phyloP scores from a whole-genome alignment of 495 filamentous ascomycete species.

The Hypoxylon trugodes region DNA sequence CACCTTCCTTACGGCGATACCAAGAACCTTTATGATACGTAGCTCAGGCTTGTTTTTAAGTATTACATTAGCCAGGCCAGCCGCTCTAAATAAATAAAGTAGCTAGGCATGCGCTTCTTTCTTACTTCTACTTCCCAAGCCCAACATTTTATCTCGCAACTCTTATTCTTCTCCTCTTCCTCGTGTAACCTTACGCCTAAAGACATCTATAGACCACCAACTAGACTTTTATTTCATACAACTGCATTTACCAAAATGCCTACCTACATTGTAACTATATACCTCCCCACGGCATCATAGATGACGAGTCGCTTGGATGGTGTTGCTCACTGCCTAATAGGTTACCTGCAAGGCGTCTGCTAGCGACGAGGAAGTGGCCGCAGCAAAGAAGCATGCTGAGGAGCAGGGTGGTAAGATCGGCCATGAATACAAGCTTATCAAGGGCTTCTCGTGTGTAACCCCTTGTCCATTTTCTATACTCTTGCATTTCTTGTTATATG shows the following conservation, averaged over 20 bases:
- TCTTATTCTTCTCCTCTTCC: neutral
- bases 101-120: conserved; percentile 26
- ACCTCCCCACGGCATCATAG: conserved; percentile 3
- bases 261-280: conserved; percentile 70
- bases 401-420: conserved; percentile 81
- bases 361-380: conserved; percentile 66
- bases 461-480: neutral
- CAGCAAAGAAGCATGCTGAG: conserved; percentile 75
- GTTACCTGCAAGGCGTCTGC: conserved; percentile 79
- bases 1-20: conserved; percentile 18
- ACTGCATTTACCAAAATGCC: conserved; percentile 64
- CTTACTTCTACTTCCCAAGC: neutral
- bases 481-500: conserved; percentile 1
- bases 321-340: conserved; percentile 53
- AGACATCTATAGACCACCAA: conserved; percentile 13
- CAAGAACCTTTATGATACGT: conserved; percentile 16
- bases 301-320: conserved; percentile 10
- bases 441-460: conserved; percentile 82
- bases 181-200: conserved; percentile 9
- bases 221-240: conserved; percentile 28
- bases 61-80: conserved; percentile 11
- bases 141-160: conserved; percentile 13
- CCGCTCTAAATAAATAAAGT: conserved; percentile 30
- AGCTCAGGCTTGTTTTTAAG: conserved; percentile 4
- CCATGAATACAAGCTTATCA: conserved; percentile 85